Evolutionary conservation across 768 basidiomycete species (phyloP), one percentile per base, ranked within the genome.

Genomic region (Serendipita sp.): DNA sequence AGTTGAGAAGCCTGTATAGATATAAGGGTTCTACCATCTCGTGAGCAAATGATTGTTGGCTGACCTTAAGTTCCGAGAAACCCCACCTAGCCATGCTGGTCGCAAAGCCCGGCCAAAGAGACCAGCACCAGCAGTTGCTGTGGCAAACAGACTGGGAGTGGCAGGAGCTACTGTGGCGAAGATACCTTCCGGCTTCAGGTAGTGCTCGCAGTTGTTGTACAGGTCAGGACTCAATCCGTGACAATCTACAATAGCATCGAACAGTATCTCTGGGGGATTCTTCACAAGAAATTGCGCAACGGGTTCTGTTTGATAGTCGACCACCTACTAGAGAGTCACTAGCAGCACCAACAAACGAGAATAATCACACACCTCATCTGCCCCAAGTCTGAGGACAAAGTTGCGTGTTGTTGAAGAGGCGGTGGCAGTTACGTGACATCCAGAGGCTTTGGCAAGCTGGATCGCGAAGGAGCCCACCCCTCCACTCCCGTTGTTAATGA

Each of bases 401-500:
- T 76, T 75, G 50, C 81, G 79, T 66, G 87, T 88, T 70, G 77
- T 80, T 0, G 70, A 75, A 2, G 85, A 87, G 6, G 83, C 85
- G 34, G 78, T 81, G 0, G 81, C 80, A 1, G 79, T 74, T 3
- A 88, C 85, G 2, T 66, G 74, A 63, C 81, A 81, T 2, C 84
- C 84, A 66, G 75, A 76, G 0, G 80, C 77, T 69, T 88, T 89
- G 5, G 87, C 85, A 8, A 88, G 70, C 70, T 88, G 86, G 55
- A 89, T 84, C 0, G 85, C 87, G 67, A 79, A 80, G n/a, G 77
- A 74, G 3, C 87, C 88, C 1, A 88, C 84, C 11, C 82, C 73
- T 0, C 84, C 81, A 62, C 83, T 84, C 3, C 85, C 88, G 0
- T 87, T 87, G 64, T 86, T 84, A 69, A 91, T 75, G 67, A 89